phyloP scores from a whole-genome alignment of 805 yeast species.

The Brettanomyces naardenensis region DNA sequence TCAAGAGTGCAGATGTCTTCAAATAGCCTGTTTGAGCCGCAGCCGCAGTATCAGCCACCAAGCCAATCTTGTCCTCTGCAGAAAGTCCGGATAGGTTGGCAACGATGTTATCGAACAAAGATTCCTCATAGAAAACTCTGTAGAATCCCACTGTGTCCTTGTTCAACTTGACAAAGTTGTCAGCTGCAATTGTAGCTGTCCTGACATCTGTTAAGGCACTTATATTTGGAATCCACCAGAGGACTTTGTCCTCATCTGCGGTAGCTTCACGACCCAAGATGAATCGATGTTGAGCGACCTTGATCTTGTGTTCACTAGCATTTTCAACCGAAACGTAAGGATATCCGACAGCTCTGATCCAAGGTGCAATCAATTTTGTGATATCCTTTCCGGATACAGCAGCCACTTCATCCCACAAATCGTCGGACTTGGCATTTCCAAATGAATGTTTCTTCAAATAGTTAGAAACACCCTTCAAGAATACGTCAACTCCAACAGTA shows the following conservation, averaged over 20 bases:
- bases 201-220: conserved; percentile 12
- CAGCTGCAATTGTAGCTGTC: conserved; percentile 10
- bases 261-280: conserved; percentile 51
- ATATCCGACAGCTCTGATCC: conserved; percentile 71
- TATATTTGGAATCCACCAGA: conserved; percentile 53
- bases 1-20: conserved; percentile 36
- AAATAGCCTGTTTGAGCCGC: conserved; percentile 39
- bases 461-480: conserved; percentile 63
- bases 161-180: conserved; percentile 35
- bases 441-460: conserved; percentile 58
- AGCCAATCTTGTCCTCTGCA: conserved; percentile 43
- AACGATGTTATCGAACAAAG: conserved; percentile 32
- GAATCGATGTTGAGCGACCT: conserved; percentile 51
- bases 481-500: conserved; percentile 58
- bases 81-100: conserved; percentile 31
- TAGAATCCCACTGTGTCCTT: conserved; percentile 44
- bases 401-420: conserved; percentile 62
- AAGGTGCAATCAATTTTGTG: conserved; percentile 49
- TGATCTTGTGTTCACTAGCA: conserved; percentile 25
- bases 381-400: conserved; percentile 59
- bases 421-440: conserved; percentile 66
- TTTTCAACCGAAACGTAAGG: conserved; percentile 51
- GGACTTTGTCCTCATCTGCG: conserved; percentile 46
- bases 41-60: conserved; percentile 45
- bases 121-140: conserved; percentile 44